phyloP scores from a whole-genome alignment of 805 yeast species.

The Candida anglica region DNA sequence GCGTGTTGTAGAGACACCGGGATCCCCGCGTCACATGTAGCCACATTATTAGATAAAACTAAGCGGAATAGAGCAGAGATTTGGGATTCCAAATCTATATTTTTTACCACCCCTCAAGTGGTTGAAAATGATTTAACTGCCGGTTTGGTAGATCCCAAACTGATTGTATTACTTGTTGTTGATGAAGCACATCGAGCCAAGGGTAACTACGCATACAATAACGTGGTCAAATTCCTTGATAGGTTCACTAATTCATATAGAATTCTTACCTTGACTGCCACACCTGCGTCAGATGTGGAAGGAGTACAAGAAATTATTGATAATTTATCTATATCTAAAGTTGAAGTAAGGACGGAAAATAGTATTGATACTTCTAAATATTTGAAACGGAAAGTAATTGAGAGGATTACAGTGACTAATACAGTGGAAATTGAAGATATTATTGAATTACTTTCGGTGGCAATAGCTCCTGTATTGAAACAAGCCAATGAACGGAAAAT shows the following conservation, averaged over 20 bases:
- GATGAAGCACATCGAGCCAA: conserved; percentile 97
- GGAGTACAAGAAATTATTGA: conserved; percentile 83
- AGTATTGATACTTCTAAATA: conserved; percentile 77
- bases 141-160: conserved; percentile 74
- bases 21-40: conserved; percentile 69
- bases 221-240: conserved; percentile 63
- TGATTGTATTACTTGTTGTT: conserved; percentile 69
- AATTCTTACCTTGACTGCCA: conserved; percentile 86
- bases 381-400: conserved; percentile 64
- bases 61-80: conserved; percentile 60
- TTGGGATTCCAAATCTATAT: conserved; percentile 77
- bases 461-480: conserved; percentile 61
- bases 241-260: conserved; percentile 66
- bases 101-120: conserved; percentile 95
- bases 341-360: conserved; percentile 83
- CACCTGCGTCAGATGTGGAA: conserved; percentile 86
- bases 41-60: conserved; percentile 66
- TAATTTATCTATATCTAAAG: conserved; percentile 66
- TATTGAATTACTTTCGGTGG: conserved; percentile 53
- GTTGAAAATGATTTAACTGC: conserved; percentile 82
- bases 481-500: conserved; percentile 62
- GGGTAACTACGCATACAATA: conserved; percentile 85
- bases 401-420: conserved; percentile 51
- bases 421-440: conserved; percentile 54
- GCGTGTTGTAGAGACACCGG: conserved; percentile 90